phyloP scores from a whole-genome alignment of 768 basidiomycete genomes.

The Pisolithus sp. region DNA sequence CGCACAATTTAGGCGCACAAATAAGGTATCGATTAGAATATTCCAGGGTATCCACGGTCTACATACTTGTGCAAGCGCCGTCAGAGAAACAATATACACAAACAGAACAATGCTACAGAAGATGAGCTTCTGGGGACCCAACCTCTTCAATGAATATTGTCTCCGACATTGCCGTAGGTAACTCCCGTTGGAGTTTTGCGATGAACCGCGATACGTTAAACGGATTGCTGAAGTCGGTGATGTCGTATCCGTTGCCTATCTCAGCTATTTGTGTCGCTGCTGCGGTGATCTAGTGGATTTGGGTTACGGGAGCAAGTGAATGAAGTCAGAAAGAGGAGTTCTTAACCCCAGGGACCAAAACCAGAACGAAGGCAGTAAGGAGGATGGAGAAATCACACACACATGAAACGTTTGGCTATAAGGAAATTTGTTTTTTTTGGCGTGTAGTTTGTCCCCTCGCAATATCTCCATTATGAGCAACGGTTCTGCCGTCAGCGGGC shows the following conservation, averaged over 20 bases:
- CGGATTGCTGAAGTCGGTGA: conserved; percentile 25
- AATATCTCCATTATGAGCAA: conserved; percentile 24
- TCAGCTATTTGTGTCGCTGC: conserved; percentile 27
- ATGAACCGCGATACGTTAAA: conserved; percentile 29
- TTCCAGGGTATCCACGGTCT: too few relatives aligned
- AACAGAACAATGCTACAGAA: too few relatives aligned
- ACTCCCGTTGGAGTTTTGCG: conserved; percentile 24
- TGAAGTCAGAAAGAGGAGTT: neutral
- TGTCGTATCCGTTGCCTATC: conserved; percentile 28
- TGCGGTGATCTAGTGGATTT: conserved; percentile 21
- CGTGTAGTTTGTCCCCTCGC: conserved; percentile 15
- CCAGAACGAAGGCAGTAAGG: neutral
- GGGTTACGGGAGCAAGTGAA: neutral
- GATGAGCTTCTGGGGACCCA: neutral
- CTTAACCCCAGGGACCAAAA: neutral
- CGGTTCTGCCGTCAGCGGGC: conserved; percentile 26
- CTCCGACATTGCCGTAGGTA: conserved; percentile 27
- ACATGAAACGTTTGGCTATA: conserved; percentile 29
- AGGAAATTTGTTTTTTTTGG: conserved; percentile 27
- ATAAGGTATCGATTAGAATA: too few relatives aligned
- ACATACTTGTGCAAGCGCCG: too few relatives aligned
- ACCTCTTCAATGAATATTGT: conserved; percentile 10
- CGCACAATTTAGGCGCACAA: too few relatives aligned
- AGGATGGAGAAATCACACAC: conserved; percentile 4
- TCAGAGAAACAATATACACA: too few relatives aligned